phyloP scores from a whole-genome alignment of 116 monocot species.

The Cymodocea nodosa region DNA sequence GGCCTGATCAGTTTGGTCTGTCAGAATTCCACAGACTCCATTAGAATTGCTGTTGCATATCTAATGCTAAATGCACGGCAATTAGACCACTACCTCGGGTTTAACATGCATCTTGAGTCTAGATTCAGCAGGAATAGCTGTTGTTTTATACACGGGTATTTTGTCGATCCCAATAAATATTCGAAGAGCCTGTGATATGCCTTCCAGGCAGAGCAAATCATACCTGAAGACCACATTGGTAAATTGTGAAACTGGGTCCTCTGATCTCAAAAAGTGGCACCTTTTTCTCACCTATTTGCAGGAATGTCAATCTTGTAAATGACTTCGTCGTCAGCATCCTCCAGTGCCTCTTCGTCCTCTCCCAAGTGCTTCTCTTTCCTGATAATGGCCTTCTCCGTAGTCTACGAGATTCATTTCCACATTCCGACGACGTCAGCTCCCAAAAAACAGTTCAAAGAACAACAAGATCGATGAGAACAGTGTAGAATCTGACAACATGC shows the following conservation, averaged over 20 bases:
- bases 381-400: slow-evolving; percentile 82
- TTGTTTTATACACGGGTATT: slow-evolving; percentile 41
- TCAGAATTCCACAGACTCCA: not conserved
- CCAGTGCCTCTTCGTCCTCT: slow-evolving; percentile 14
- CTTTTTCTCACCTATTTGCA: slow-evolving; percentile 53
- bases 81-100: slow-evolving; percentile 38
- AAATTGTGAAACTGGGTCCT: no score
- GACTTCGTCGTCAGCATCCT: slow-evolving; percentile 47
- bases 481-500: slow-evolving; percentile 4
- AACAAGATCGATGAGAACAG: not conserved
- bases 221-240: slow-evolving; percentile 27
- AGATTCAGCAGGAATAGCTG: slow-evolving; percentile 25
- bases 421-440: not conserved
- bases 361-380: slow-evolving; percentile 85
- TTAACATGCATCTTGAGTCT: slow-evolving; percentile 69
- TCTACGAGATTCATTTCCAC: slow-evolving; percentile 17
- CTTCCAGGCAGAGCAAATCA: slow-evolving; percentile 90
- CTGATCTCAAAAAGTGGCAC: no score
- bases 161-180: slow-evolving; percentile 58
- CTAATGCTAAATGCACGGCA: not conserved
- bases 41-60: not conserved
- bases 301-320: slow-evolving; percentile 95
- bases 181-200: slow-evolving; percentile 76
- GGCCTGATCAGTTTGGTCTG: slow-evolving; percentile 75
- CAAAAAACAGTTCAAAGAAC: not conserved